A percentile compares a stretch with the other conserved stretches of the same genome.
Conservation (phyloP, 805 yeast genomes). For the Isabelozyma heimii region DNA sequence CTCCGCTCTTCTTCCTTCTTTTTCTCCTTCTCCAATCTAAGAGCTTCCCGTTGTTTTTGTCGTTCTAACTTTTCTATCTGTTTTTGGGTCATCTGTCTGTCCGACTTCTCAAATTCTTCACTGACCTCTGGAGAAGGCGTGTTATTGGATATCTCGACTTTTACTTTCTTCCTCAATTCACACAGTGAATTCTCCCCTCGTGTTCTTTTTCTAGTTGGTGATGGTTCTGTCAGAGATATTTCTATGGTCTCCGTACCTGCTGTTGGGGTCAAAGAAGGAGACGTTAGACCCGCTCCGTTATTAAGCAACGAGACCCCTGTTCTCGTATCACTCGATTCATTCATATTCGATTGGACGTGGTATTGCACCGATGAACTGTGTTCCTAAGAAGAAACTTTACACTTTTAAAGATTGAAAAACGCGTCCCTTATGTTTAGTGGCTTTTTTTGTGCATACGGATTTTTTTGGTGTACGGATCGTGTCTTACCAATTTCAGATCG, state of each 20-base stretch:
- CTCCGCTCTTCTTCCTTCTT: conserved; percentile 11
- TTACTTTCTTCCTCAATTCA: background rate
- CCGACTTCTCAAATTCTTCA: background rate
- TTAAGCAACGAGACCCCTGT: background rate
- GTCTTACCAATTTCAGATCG: too few species aligned
- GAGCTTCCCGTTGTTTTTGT: conserved; percentile 14
- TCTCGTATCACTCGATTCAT: background rate
- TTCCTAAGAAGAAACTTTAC: background rate
- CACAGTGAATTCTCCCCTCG: background rate
- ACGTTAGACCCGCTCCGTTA: background rate
- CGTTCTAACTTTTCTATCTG: conserved; percentile 11
- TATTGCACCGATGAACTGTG: too few species aligned
- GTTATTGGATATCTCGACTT: background rate
- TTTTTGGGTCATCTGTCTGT: conserved; percentile 6
- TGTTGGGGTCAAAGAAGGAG: conserved; percentile 1
- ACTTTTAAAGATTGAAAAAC: background rate
- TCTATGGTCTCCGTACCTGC: background rate
- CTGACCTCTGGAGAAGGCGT: background rate
- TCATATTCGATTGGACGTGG: background rate
- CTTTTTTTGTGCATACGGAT: too few species aligned
- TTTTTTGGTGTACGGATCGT: too few species aligned
- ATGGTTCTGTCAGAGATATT: background rate
- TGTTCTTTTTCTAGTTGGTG: background rate
- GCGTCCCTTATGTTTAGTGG: background rate
- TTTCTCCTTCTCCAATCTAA: conserved; percentile 9